Evolutionary conservation across 2,329 filamentous ascomycete genomes (phyloP).

Genomic region (Colletotrichum horii): DNA sequence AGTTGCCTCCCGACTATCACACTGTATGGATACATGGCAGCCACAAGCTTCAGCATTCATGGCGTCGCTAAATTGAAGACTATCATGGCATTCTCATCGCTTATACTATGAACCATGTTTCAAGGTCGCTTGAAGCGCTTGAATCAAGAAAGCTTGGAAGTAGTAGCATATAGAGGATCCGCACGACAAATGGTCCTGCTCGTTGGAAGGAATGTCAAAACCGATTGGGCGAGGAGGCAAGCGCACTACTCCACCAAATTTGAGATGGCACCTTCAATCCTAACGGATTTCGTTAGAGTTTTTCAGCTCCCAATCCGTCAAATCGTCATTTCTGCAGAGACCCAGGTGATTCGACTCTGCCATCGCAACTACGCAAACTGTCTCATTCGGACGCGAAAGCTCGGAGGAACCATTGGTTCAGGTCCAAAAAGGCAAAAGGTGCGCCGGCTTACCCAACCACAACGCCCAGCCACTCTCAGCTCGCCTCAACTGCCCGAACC

Average conservation of each 20-base stretch:
- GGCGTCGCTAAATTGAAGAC: not conserved
- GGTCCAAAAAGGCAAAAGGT: not conserved
- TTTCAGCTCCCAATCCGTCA: not conserved
- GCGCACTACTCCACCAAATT: not conserved
- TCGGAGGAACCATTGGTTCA: slow-evolving; percentile 1
- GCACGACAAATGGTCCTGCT: not conserved
- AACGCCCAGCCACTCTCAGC: not conserved
- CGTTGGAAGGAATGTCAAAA: not conserved
- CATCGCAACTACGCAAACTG: not conserved
- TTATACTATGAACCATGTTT: not conserved
- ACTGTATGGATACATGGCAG: too few relatives aligned
- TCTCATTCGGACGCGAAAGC: not conserved
- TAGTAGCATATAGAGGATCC: not conserved
- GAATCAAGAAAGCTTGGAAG: not conserved
- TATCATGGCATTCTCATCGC: not conserved
- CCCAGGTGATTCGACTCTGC: not conserved
- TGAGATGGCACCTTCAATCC: not conserved
- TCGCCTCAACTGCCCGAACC: not conserved
- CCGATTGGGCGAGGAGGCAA: not conserved
- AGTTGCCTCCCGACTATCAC: too few relatives aligned
- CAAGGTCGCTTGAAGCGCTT: not conserved
- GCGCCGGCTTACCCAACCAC: not conserved
- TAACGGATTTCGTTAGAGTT: not conserved
- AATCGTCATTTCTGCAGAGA: not conserved
- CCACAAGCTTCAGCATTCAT: not conserved